phyloP scores from a whole-genome alignment of 1,139 yeast genomes.

The Suhomyces bolitotheri region DNA sequence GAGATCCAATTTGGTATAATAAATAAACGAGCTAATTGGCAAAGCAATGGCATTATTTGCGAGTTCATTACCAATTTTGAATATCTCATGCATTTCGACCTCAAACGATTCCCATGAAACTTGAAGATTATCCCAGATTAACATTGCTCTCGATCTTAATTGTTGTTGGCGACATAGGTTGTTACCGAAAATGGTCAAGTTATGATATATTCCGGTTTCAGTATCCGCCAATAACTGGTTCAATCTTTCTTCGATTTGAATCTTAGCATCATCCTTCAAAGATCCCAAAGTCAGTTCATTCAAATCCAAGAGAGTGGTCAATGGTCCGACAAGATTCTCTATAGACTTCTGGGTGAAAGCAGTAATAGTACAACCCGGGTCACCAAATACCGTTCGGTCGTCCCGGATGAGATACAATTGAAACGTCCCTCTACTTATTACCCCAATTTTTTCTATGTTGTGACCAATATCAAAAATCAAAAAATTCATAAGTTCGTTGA shows the following conservation, averaged over 20 bases:
- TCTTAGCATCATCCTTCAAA: conserved; percentile 10
- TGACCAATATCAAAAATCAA: conserved; percentile 34
- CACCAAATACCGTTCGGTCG: conserved; percentile 52
- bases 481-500: conserved; percentile 38
- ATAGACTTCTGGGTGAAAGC: conserved; percentile 22
- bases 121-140: conserved; percentile 78
- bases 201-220: conserved; percentile 54
- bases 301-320: conserved; percentile 18
- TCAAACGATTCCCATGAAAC: conserved; percentile 62
- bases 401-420: conserved; percentile 63
- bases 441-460: conserved; percentile 38
- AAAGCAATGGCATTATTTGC: conserved; percentile 30
- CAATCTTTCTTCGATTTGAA: conserved; percentile 13
- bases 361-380: conserved; percentile 18
- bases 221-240: conserved; percentile 30
- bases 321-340: conserved; percentile 29
- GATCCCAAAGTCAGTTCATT: conserved; percentile 8
- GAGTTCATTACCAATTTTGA: conserved; percentile 36
- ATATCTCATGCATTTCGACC: conserved; percentile 34
- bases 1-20: conserved; percentile 58
- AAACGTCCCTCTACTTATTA: conserved; percentile 60
- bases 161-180: conserved; percentile 87
- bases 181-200: conserved; percentile 59
- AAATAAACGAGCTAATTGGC: conserved; percentile 71
- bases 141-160: conserved; percentile 54